Evolutionary conservation across 257 asterid genomes (phyloP).

Genomic region (Datura wrightii): DNA sequence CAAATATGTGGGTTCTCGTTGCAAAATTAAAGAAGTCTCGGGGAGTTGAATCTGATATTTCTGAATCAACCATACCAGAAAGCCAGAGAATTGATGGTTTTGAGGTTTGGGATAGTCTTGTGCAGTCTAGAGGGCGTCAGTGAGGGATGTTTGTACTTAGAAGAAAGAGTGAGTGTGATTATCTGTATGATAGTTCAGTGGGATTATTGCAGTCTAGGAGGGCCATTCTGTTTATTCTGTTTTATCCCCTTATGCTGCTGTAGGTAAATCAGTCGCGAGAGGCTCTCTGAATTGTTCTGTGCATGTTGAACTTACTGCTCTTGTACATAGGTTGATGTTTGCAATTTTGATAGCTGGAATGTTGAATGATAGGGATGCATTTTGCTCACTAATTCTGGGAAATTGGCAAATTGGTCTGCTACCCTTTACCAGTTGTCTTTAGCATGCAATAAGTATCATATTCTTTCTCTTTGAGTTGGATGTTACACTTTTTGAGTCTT

Average conservation of each 20-base stretch:
- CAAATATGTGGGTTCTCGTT: slow-evolving; percentile 96
- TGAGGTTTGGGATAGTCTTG: slow-evolving; percentile 39
- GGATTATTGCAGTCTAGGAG: slow-evolving; percentile 24
- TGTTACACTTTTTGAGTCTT: neutral
- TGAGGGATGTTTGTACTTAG: slow-evolving; percentile 14
- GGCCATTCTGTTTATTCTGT: neutral
- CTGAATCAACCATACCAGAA: slow-evolving; percentile 48
- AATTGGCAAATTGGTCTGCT: neutral
- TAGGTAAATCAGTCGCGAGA: slow-evolving; percentile 10
- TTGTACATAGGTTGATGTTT: slow-evolving; percentile 32
- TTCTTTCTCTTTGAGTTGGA: neutral
- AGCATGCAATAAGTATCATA: neutral
- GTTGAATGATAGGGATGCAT: neutral
- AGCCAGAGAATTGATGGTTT: slow-evolving; percentile 42
- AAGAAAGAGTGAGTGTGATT: neutral
- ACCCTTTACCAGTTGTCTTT: neutral
- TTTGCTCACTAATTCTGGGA: slow-evolving; percentile 5
- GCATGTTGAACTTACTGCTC: neutral
- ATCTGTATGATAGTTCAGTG: slow-evolving; percentile 18
- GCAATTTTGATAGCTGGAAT: slow-evolving; percentile 3
- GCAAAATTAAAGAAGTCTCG: slow-evolving; percentile 82
- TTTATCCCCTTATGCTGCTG: neutral
- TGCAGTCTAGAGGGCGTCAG: slow-evolving; percentile 21
- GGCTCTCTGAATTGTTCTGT: slow-evolving; percentile 11
- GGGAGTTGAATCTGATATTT: slow-evolving; percentile 55